Base-by-base conservation (phyloP, 192 early-diverging fungal genomes). In the Backusella mclennaniae region DNA sequence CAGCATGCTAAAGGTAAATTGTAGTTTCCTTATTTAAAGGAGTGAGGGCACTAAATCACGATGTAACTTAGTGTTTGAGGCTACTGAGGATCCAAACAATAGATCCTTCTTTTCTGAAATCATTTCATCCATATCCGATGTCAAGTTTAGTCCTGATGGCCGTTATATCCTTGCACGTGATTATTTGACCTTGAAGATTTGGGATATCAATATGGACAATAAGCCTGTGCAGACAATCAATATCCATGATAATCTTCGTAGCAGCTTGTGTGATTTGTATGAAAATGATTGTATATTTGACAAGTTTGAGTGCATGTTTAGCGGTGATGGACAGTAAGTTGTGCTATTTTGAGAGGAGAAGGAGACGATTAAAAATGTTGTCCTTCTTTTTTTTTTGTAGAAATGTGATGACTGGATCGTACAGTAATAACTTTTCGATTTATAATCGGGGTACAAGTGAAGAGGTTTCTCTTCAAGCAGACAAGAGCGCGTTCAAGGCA, bases 251-350 rank as follows among this genome's bases (percentile, higher is more conserved):
- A 93, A 97, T 78, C 86, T 99, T 41, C 91, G 93, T 80, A 92
- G 91, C 83, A 97, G 97, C 81, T 88, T 99, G 39, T 99, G 98
- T 84, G 98, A 99, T 80, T 86, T 99, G 33, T 99, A 99, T 87
- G 98, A 99, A 78, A 99, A 98, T 86, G 98, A 99, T 84, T 98
- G 96, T 82, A 99, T 99, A 85, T 99, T 99, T 90, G 98, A 99
- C 90, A 99, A 99, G 88, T 99, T 99, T 80, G 98, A 99, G 83
- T 97, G 96, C 86, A 94, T 91, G 53, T 95, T 98, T 76, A 96
- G 95, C 82, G 97, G 96, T 33, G 93, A 97, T 80, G 96, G 96
- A 82, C 88, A 88, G 92, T 96, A 90, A 66, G 95, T 89, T 39
- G 7, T 8, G 11, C 2, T 21, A 7, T 33, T 33, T 5, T 67